Evolutionary conservation across 2,329 filamentous ascomycete genomes (phyloP).

Genomic region (Hyphodiscus sp.): DNA sequence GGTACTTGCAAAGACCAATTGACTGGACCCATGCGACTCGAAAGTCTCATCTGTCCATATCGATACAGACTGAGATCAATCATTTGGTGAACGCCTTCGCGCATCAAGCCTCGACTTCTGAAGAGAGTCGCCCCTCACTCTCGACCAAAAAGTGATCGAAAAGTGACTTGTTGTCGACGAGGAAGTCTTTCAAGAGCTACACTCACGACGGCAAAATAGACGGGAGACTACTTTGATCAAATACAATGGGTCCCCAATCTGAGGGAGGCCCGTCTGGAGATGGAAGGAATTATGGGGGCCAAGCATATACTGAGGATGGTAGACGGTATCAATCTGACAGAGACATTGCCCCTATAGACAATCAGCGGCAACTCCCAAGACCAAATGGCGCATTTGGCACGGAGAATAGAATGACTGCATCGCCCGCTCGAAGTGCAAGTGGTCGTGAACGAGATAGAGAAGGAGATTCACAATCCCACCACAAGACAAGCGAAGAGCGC

Average conservation of each 20-base stretch:
- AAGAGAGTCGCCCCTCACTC: slow-evolving; percentile 11
- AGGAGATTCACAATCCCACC: slow-evolving; percentile 7
- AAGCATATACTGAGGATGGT: slow-evolving; percentile 14
- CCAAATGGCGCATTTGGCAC: slow-evolving; percentile 24
- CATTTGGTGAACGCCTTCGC: background rate
- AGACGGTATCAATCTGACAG: slow-evolving; percentile 20
- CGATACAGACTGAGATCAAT: slow-evolving; percentile 7
- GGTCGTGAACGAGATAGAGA: slow-evolving; percentile 23
- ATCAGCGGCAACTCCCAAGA: slow-evolving; percentile 13
- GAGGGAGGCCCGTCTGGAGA: slow-evolving; percentile 31
- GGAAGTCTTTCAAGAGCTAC: background rate
- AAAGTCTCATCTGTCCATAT: slow-evolving; percentile 18
- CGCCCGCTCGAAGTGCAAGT: slow-evolving; percentile 23
- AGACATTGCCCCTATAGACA: slow-evolving; percentile 17
- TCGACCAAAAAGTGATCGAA: slow-evolving; percentile 6
- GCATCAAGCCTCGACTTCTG: slow-evolving; percentile 15
- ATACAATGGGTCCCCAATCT: slow-evolving; percentile 31
- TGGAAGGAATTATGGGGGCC: slow-evolving; percentile 18
- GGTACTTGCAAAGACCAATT: slow-evolving; percentile 24
- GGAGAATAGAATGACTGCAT: slow-evolving; percentile 23
- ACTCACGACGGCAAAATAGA: slow-evolving; percentile 9
- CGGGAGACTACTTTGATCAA: slow-evolving; percentile 5
- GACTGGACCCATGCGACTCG: slow-evolving; percentile 24
- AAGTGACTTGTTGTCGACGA: slow-evolving; percentile 1
- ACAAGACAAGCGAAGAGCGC: slow-evolving; percentile 44